These are phyloP conservation scores for Calonectria leucothoes DNA, from an alignment of 2,329 filamentous ascomycete species.

Conservation along the genomic window DNA sequence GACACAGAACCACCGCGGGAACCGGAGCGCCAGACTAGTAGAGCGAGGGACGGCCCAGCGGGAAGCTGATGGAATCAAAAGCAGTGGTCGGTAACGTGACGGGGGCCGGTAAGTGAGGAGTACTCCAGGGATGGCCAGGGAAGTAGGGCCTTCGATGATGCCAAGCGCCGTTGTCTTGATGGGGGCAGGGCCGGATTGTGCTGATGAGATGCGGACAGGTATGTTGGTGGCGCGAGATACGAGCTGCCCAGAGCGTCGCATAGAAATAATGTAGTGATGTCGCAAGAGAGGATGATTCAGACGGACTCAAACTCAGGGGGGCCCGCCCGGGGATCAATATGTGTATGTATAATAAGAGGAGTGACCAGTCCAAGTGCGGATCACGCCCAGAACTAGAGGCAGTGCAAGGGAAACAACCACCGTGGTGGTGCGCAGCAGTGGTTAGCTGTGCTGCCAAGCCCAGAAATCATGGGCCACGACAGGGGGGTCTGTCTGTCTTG, in stretches of 20 bases:
- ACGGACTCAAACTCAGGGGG: conserved; percentile 15
- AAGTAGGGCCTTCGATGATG: conserved; percentile 13
- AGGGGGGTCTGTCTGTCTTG: conserved; percentile 4
- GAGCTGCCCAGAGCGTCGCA: conserved; percentile 19
- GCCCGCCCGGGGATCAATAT: conserved; percentile 22
- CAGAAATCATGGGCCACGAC: conserved; percentile 1
- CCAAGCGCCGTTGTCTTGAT: conserved; percentile 22
- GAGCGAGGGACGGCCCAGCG: not conserved
- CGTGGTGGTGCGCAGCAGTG: conserved; percentile 5
- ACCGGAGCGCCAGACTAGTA: conserved; percentile 1
- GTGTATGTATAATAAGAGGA: conserved; percentile 28
- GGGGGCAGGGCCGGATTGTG: conserved; percentile 12
- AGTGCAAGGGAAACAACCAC: conserved; percentile 13
- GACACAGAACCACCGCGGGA: not conserved
- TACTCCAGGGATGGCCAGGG: conserved; percentile 17
- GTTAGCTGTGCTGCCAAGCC: conserved; percentile 11
- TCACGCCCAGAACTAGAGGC: conserved; percentile 23
- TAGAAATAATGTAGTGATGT: conserved; percentile 8
- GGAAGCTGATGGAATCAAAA: conserved; percentile 26
- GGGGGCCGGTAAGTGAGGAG: conserved; percentile 18
- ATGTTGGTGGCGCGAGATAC: conserved; percentile 20
- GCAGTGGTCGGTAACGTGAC: conserved; percentile 17
- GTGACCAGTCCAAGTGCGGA: conserved; percentile 2
- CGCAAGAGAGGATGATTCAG: conserved; percentile 9
- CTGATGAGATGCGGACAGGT: conserved; percentile 20